phyloP scores from a whole-genome alignment of 1,284 basidiomycete genomes.

The Boletellus deceptivus region DNA sequence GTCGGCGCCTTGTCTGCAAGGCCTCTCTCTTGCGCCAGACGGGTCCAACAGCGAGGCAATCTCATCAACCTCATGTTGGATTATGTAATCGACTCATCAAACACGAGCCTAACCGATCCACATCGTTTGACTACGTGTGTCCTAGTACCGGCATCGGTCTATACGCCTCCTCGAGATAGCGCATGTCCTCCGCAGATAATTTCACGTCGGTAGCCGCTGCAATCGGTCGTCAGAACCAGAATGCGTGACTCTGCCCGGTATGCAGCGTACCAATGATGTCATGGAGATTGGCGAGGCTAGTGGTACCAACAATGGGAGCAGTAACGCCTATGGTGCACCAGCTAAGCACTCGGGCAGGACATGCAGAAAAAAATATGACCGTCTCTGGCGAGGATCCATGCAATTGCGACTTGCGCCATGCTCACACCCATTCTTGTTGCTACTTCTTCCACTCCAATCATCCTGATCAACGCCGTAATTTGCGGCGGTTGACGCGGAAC shows the following conservation, averaged over 20 bases:
- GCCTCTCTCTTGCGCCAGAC: too few relatives aligned
- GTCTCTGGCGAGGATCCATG: constrained; percentile 47
- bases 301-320: constrained; percentile 49
- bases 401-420: constrained; percentile 52
- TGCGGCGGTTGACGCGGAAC: background rate
- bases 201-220: constrained; percentile 37
- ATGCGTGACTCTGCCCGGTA: background rate
- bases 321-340: constrained; percentile 31
- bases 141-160: constrained; percentile 38
- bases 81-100: constrained; percentile 15
- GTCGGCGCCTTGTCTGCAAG: background rate
- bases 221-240: constrained; percentile 1
- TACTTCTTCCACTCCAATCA: constrained; percentile 41
- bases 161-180: constrained; percentile 46
- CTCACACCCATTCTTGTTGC: constrained; percentile 41
- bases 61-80: constrained; percentile 8
- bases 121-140: constrained; percentile 15
- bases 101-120: too few relatives aligned
- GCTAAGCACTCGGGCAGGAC: background rate
- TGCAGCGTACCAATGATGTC: constrained; percentile 40
- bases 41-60: constrained; percentile 1
- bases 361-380: constrained; percentile 15
- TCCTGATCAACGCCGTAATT: constrained; percentile 1
- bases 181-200: constrained; percentile 47
- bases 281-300: constrained; percentile 44